A percentile compares a stretch with the other conserved stretches of the same genome.
phyloP scores from a whole-genome alignment of 768 basidiomycete species.

The Piloderma croceum region DNA sequence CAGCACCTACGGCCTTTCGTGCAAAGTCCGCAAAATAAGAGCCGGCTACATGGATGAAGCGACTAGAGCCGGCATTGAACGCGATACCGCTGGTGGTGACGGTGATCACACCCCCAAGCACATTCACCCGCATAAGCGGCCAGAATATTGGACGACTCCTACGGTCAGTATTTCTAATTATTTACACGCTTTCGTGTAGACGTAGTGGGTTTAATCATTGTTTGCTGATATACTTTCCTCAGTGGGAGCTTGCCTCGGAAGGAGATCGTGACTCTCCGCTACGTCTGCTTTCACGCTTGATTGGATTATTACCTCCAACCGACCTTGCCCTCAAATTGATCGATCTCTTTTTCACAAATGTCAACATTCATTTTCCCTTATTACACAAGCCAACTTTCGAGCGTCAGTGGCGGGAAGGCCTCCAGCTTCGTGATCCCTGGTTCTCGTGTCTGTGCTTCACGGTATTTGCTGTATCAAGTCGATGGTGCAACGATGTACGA shows the following conservation, averaged over 20 bases:
- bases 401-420: constrained; percentile 46
- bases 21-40: too few species aligned
- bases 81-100: constrained; percentile 8
- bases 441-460: constrained; percentile 58
- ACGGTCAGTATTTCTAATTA: constrained; percentile 33
- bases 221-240: constrained; percentile 3
- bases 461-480: constrained; percentile 65
- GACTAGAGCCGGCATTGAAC: constrained; percentile 9
- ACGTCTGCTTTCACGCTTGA: constrained; percentile 27
- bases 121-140: constrained; percentile 30
- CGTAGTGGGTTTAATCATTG: constrained; percentile 1
- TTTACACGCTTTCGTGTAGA: constrained; percentile 1
- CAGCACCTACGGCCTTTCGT: too few species aligned
- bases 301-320: constrained; percentile 52
- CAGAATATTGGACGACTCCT: constrained; percentile 55
- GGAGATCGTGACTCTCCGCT: constrained; percentile 31
- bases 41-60: constrained; percentile 39
- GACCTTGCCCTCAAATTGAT: constrained; percentile 59
- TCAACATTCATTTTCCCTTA: constrained; percentile 58
- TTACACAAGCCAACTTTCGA: constrained; percentile 70
- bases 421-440: constrained; percentile 51
- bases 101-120: constrained; percentile 10
- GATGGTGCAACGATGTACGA: constrained; percentile 59
- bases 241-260: constrained; percentile 62
- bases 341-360: constrained; percentile 58